Conservation (phyloP, 2,329 filamentous ascomycete species). For the Gnomoniopsis sp. region DNA sequence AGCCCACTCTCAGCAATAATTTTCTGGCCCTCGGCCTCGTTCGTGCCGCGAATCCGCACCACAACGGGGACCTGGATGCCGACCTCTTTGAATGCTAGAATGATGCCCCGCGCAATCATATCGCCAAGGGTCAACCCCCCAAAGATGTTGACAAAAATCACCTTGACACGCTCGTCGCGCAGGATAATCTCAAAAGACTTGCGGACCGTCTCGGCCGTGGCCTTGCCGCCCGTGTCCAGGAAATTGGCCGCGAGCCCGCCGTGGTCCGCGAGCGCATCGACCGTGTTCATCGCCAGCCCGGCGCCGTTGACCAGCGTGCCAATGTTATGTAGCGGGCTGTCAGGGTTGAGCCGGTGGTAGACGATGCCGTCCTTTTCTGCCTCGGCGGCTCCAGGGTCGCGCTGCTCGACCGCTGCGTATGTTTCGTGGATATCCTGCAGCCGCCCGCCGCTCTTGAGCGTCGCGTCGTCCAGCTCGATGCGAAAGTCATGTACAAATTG, state of each 20-base stretch:
- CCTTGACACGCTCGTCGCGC: constrained; percentile 66
- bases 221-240: constrained; percentile 85
- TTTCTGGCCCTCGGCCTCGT: constrained; percentile 66
- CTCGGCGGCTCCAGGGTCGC: constrained; percentile 32
- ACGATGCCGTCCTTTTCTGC: constrained; percentile 67
- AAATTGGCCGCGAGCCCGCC: constrained; percentile 77
- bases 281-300: constrained; percentile 86
- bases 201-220: constrained; percentile 76
- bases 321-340: constrained; percentile 54
- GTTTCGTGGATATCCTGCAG: constrained; percentile 37
- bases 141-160: constrained; percentile 60
- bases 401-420: constrained; percentile 29
- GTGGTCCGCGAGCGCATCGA: constrained; percentile 69
- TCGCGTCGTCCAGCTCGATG: constrained; percentile 46
- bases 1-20: constrained; percentile 68
- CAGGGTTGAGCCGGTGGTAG: constrained; percentile 60
- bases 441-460: constrained; percentile 30
- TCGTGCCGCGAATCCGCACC: constrained; percentile 73
- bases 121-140: constrained; percentile 64
- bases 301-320: constrained; percentile 88
- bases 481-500: constrained; percentile 1
- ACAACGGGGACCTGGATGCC: constrained; percentile 67
- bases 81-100: constrained; percentile 69
- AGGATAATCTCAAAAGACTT: constrained; percentile 72
- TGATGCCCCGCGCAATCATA: constrained; percentile 75